phyloP scores from a whole-genome alignment of 2,329 filamentous ascomycete genomes.

The Colletotrichum agaves region DNA sequence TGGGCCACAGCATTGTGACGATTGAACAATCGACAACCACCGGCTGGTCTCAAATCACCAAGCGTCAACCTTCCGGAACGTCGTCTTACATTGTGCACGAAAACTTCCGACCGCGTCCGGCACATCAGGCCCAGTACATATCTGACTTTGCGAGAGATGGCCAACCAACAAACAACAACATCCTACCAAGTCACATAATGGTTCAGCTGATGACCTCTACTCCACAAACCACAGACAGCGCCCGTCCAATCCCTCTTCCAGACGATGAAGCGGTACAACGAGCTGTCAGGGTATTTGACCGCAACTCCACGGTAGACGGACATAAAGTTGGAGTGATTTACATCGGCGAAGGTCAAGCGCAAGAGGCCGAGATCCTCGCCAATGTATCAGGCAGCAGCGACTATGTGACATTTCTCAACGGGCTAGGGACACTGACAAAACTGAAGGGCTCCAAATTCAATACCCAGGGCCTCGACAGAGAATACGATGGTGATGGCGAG shows the following conservation, averaged over 20 bases:
- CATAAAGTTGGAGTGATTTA: slow-evolving; percentile 97
- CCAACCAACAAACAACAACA: slow-evolving; percentile 65
- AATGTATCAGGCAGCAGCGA: slow-evolving; percentile 89
- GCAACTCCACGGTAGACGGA: slow-evolving; percentile 88
- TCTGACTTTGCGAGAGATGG: slow-evolving; percentile 61
- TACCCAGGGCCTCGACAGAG: slow-evolving; percentile 87
- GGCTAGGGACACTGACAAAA: slow-evolving; percentile 82
- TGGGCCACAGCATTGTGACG: slow-evolving; percentile 79
- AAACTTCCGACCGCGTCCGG: slow-evolving; percentile 66
- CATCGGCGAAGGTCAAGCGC: slow-evolving; percentile 85
- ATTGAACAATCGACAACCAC: slow-evolving; percentile 75
- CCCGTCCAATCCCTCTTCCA: slow-evolving; percentile 81
- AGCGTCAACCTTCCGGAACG: slow-evolving; percentile 76
- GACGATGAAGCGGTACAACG: slow-evolving; percentile 75
- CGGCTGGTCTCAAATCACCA: slow-evolving; percentile 77
- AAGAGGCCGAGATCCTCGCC: slow-evolving; percentile 84
- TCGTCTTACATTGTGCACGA: slow-evolving; percentile 70
- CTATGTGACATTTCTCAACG: slow-evolving; percentile 86
- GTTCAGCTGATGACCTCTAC: slow-evolving; percentile 75
- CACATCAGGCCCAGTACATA: slow-evolving; percentile 63
- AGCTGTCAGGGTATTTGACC: slow-evolving; percentile 84
- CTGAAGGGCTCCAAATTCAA: slow-evolving; percentile 90
- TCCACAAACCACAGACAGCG: slow-evolving; percentile 66
- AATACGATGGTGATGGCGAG: slow-evolving; percentile 82
- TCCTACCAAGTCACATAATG: slow-evolving; percentile 79